These are phyloP conservation scores for Helenozyma baotianmanensis DNA, from an alignment of 805 yeast species.

Conservation along the genomic window DNA sequence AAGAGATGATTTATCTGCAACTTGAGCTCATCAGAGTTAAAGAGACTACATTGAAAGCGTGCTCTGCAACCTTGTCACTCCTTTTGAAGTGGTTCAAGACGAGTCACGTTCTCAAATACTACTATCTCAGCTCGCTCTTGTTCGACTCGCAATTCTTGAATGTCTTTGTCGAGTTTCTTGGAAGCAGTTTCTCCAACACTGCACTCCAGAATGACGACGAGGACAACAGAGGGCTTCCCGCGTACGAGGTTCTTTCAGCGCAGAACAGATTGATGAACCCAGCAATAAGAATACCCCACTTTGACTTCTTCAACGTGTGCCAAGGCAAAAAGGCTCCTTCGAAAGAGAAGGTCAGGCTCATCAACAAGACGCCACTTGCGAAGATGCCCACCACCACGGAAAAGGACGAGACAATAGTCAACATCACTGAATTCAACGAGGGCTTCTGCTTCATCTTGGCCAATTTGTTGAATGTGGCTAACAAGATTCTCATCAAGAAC, in stretches of 20 bases:
- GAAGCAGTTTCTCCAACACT: constrained; percentile 31
- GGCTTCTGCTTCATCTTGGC: constrained; percentile 46
- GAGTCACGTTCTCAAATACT: constrained; percentile 74
- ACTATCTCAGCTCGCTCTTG: constrained; percentile 63
- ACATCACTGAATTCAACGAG: constrained; percentile 27
- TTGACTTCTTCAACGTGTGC: constrained; percentile 38
- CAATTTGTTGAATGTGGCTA: constrained; percentile 51
- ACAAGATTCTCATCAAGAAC: constrained; percentile 59
- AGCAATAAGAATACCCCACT: constrained; percentile 24
- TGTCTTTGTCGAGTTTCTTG: constrained; percentile 27
- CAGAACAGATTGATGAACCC: constrained; percentile 42
- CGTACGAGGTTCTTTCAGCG: constrained; percentile 30
- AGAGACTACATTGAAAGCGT: constrained; percentile 57
- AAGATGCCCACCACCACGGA: constrained; percentile 25
- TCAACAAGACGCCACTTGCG: constrained; percentile 27
- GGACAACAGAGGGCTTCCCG: constrained; percentile 15
- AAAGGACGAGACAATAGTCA: constrained; percentile 22
- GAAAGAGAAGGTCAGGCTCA: constrained; percentile 17
- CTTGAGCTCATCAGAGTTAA: constrained; percentile 57
- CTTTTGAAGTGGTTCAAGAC: constrained; percentile 74
- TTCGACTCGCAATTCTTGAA: constrained; percentile 64
- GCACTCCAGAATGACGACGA: constrained; percentile 24
- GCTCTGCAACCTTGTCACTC: constrained; percentile 48
- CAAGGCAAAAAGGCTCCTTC: constrained; percentile 6
- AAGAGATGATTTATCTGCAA: constrained; percentile 30